Conservation (phyloP, 345 rosid species). For the Geranium rotundifolium region DNA sequence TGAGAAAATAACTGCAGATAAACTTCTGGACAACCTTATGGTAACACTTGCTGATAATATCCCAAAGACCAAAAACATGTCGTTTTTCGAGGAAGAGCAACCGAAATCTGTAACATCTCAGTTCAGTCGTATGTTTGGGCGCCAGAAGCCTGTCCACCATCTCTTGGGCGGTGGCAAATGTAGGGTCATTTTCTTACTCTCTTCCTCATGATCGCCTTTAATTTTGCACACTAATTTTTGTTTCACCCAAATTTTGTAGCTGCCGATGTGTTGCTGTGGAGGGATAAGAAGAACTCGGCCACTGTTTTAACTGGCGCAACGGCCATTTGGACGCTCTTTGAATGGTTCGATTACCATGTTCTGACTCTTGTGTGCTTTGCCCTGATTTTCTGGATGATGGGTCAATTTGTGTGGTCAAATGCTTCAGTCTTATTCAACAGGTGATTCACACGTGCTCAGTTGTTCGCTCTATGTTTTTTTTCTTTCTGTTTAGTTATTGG, state of each 20-base stretch:
- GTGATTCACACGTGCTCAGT: constrained; percentile 18
- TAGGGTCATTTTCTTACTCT: constrained; percentile 16
- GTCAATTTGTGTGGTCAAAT: constrained; percentile 66
- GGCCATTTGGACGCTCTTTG: constrained; percentile 72
- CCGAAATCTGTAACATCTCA: constrained; percentile 32
- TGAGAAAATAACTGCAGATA: constrained; percentile 23
- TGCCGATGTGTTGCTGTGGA: constrained; percentile 92
- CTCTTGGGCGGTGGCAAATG: constrained; percentile 90
- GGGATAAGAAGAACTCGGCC: constrained; percentile 88
- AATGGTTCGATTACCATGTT: constrained; percentile 82
- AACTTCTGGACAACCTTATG: constrained; percentile 42
- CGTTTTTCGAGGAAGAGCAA: constrained; percentile 50
- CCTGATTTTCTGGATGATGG: constrained; percentile 69
- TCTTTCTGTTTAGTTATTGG: background rate
- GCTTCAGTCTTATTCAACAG: constrained; percentile 52
- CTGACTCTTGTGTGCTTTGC: constrained; percentile 53
- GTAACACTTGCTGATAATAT: constrained; percentile 56
- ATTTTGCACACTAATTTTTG: constrained; percentile 3
- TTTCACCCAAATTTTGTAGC: constrained; percentile 32
- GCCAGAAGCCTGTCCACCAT: constrained; percentile 63
- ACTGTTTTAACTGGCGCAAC: constrained; percentile 56
- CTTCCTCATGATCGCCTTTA: background rate
- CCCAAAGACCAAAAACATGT: constrained; percentile 40
- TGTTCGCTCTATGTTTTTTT: background rate
- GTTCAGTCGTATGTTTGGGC: constrained; percentile 60